Evolutionary conservation across 768 basidiomycete species (phyloP), one percentile per base, ranked within the genome.

Genomic region (Chiua virens): DNA sequence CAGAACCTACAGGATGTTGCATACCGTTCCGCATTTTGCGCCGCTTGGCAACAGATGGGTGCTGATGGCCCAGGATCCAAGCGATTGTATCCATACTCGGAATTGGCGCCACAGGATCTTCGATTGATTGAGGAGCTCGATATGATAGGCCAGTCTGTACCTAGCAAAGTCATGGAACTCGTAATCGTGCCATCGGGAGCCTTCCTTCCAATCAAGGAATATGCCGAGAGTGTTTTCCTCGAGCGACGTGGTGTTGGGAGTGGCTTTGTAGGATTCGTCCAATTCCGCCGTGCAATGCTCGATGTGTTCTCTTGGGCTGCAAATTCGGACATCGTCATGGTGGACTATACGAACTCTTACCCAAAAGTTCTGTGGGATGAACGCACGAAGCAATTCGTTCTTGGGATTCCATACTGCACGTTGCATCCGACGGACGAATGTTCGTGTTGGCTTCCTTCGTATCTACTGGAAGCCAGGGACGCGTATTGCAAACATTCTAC

Each of bases 241-340:
- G 44, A 39, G 32, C 47, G 44, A 42, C 47, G 45, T 17, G 55
- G 52, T 20, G 48, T 54, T 13, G 52, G 55, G n/a, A 54, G 48
- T 15, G 22, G 47, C 28, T 42, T 56, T 36, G 47, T 49, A 5
- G 47, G 52, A 15, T 56, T 56, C 35, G 22, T 37, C 18, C 53
- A 42, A 42, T 56, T 54, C n/a, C 42, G 52, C 14, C 55, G 35
- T 11, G 52, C 47, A 37, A 38, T 54, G 17, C 10, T 54, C 20
- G 8, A 43, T 17, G 43, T 54, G 7, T 56, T 53, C 39, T 44
- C 43, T 10, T 56, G 52, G 52, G 55, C 55, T 15, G n/a, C 43
- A 13, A 54, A 30, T 35, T 56, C 55, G 11, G 55, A 53, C 42
- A n/a, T 53, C n/a, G 52, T 56, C 46, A 53, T 56, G 55, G 55